Percentiles rank a stretch among this genome's conserved stretches.
phyloP scores from a whole-genome alignment of 176 grass and related monocot species.

The Oryza brachyantha region DNA sequence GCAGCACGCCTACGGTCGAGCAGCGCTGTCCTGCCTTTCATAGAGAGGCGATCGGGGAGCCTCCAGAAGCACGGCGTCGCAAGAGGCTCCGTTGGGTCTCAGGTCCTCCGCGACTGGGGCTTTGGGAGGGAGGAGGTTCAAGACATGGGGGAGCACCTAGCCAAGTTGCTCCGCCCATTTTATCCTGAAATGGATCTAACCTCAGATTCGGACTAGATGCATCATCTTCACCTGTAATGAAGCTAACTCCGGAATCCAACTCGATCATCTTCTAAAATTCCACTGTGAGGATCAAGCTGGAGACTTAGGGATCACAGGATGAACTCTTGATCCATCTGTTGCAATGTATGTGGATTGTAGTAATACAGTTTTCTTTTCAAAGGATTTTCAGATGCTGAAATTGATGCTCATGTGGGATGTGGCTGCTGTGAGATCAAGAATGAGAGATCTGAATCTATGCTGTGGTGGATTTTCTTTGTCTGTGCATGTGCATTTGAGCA shows the following conservation, averaged over 20 bases:
- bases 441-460: neutral
- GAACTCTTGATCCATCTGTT: neutral
- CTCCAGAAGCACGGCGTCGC: constrained; percentile 55
- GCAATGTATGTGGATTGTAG: neutral
- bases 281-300: neutral
- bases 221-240: constrained; percentile 23
- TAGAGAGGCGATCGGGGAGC: constrained; percentile 54
- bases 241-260: constrained; percentile 67
- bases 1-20: constrained; percentile 68
- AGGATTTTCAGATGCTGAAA: neutral
- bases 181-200: constrained; percentile 28
- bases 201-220: constrained; percentile 84
- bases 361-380: neutral
- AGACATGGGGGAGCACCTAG: constrained; percentile 72
- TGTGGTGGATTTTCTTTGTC: neutral
- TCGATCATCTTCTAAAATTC: neutral
- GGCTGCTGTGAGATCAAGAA: neutral
- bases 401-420: neutral
- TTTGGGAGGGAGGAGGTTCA: constrained; percentile 78
- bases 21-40: constrained; percentile 54
- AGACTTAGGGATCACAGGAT: too few relatives aligned
- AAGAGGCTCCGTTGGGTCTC: constrained; percentile 53
- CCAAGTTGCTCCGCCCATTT: constrained; percentile 56
- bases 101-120: constrained; percentile 65
- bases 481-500: neutral